Evolutionary conservation across 352 stramenopile species (phyloP).

Genomic region (Globisporangium cylindrosporum): DNA sequence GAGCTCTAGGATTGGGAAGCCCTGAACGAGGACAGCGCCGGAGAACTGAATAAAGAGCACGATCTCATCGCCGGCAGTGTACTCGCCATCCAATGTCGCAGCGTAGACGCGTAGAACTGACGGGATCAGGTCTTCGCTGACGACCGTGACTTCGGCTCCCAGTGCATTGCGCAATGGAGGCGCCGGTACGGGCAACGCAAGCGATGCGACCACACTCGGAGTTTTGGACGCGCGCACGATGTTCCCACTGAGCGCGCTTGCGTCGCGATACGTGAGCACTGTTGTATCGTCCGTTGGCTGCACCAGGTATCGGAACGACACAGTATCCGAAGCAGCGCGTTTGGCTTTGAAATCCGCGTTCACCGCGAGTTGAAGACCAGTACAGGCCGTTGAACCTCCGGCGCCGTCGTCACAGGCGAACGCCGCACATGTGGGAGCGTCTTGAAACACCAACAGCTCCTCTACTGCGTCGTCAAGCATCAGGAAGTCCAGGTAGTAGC

Average conservation of each 20-base stretch:
- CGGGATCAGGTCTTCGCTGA: slow-evolving; percentile 34
- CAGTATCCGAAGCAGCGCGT: slow-evolving; percentile 32
- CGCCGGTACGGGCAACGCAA: slow-evolving; percentile 30
- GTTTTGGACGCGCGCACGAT: slow-evolving; percentile 44
- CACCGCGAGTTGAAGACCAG: slow-evolving; percentile 28
- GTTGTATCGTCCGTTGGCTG: slow-evolving; percentile 34
- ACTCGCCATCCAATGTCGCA: slow-evolving; percentile 38
- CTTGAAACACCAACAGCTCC: slow-evolving; percentile 26
- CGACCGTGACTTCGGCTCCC: slow-evolving; percentile 25
- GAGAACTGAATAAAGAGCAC: slow-evolving; percentile 57
- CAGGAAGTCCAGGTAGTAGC: slow-evolving; percentile 53
- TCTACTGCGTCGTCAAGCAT: slow-evolving; percentile 32
- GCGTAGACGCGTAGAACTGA: slow-evolving; percentile 40
- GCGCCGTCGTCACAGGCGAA: slow-evolving; percentile 48
- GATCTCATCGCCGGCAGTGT: slow-evolving; percentile 63
- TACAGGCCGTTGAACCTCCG: slow-evolving; percentile 29
- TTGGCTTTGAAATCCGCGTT: slow-evolving; percentile 48
- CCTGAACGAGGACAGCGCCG: slow-evolving; percentile 42
- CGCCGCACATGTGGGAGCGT: slow-evolving; percentile 27
- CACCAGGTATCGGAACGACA: slow-evolving; percentile 59
- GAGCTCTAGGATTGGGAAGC: slow-evolving; percentile 53
- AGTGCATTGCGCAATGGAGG: slow-evolving; percentile 6
- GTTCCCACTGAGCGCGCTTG: slow-evolving; percentile 28
- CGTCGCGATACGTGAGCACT: slow-evolving; percentile 28
- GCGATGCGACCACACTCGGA: slow-evolving; percentile 24